These are phyloP conservation scores for Ophiorrhiza pumila DNA, from an alignment of 257 asterid genomes.

Conservation along the genomic window DNA sequence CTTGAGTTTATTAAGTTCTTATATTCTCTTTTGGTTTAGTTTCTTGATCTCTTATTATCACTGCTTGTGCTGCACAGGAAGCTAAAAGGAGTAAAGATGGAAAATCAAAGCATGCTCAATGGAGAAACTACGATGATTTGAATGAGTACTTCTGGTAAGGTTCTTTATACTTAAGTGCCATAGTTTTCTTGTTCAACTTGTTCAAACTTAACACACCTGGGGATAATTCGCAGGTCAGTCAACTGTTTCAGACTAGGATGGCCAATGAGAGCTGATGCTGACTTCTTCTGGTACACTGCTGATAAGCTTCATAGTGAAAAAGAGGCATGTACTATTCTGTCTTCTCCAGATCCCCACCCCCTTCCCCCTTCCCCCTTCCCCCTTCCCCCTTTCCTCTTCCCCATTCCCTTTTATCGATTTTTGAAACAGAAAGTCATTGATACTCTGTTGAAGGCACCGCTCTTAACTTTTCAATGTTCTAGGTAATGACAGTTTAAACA, in stretches of 20 bases:
- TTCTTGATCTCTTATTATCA: neutral
- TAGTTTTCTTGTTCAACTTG: neutral
- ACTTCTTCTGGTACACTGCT: conserved; percentile 68
- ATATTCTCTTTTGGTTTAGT: neutral
- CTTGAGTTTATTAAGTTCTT: conserved; percentile 9
- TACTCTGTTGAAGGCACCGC: conserved; percentile 1
- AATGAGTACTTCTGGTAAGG: conserved; percentile 89
- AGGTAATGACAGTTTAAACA: neutral
- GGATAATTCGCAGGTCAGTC: conserved; percentile 66
- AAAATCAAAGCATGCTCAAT: conserved; percentile 72
- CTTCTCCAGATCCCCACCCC: too few species aligned
- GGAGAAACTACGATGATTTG: conserved; percentile 97
- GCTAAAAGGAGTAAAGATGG: conserved; percentile 59
- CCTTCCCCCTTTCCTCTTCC: too few species aligned
- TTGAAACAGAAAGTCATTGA: neutral
- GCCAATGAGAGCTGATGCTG: conserved; percentile 99
- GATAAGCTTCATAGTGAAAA: conserved; percentile 40
- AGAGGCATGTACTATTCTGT: conserved; percentile 40
- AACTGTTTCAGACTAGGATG: conserved; percentile 87
- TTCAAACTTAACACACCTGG: conserved; percentile 21
- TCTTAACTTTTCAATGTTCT: neutral
- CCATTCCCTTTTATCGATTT: conserved; percentile 14
- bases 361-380: too few species aligned
- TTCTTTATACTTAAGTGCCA: conserved; percentile 4
- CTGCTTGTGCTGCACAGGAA: conserved; percentile 51